phyloP scores from a whole-genome alignment of 1,284 basidiomycete genomes.

The Irpex lacteus region DNA sequence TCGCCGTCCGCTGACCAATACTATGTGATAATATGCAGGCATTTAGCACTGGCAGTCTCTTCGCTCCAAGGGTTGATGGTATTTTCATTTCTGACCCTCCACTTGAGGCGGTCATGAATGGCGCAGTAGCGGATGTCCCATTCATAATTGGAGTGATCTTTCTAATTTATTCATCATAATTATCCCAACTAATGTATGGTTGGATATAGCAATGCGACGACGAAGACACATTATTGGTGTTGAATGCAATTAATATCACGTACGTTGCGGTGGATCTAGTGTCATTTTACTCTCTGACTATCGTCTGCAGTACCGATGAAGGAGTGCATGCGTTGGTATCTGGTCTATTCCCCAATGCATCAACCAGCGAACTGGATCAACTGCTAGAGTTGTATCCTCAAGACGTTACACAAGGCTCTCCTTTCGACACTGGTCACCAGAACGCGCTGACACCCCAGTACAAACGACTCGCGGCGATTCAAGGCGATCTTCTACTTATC shows the following conservation, averaged over 20 bases:
- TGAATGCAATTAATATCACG: slow-evolving; percentile 47
- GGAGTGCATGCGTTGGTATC: slow-evolving; percentile 25
- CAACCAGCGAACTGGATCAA: slow-evolving; percentile 27
- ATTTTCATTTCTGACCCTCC: slow-evolving; percentile 30
- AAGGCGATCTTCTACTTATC: slow-evolving; percentile 50
- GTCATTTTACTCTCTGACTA: background rate
- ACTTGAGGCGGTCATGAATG: slow-evolving; percentile 21
- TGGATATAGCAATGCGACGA: slow-evolving; percentile 40
- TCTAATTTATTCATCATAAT: background rate
- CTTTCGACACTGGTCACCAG: slow-evolving; percentile 43
- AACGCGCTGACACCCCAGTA: slow-evolving; percentile 46
- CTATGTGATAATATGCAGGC: background rate
- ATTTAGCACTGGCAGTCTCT: slow-evolving; percentile 23
- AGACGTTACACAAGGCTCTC: slow-evolving; percentile 46
- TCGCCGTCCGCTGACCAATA: slow-evolving; percentile 11
- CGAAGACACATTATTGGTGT: slow-evolving; percentile 48
- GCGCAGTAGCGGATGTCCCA: slow-evolving; percentile 30
- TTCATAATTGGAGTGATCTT: slow-evolving; percentile 25
- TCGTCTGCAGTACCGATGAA: slow-evolving; percentile 35
- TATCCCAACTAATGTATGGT: background rate
- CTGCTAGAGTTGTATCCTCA: slow-evolving; percentile 39
- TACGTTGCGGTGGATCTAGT: slow-evolving; percentile 28
- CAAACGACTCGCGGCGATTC: slow-evolving; percentile 48
- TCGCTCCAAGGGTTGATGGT: slow-evolving; percentile 38
- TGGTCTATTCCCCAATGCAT: slow-evolving; percentile 33